phyloP scores from a whole-genome alignment of 1,284 basidiomycete species.

The Fomitopsis schrenkii region DNA sequence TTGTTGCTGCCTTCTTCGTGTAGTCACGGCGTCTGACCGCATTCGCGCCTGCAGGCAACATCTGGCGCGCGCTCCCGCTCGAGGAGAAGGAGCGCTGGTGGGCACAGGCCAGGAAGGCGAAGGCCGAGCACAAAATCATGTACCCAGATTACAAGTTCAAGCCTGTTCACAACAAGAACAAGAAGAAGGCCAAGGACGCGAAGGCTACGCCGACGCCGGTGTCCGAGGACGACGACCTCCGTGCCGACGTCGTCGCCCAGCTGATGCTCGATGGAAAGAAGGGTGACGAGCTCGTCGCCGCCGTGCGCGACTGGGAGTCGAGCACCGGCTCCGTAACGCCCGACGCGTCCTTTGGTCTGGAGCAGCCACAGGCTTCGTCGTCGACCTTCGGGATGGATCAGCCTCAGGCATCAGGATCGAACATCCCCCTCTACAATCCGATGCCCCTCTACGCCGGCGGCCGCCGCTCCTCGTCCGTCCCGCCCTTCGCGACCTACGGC shows the following conservation, averaged over 20 bases:
- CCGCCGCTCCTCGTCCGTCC: slow-evolving; percentile 64
- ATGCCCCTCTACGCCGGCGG: slow-evolving; percentile 28
- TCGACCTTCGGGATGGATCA: slow-evolving; percentile 7
- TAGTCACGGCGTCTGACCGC: not conserved
- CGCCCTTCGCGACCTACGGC: slow-evolving; percentile 44
- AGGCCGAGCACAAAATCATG: slow-evolving; percentile 56
- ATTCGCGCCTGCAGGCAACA: slow-evolving; percentile 44
- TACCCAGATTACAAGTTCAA: slow-evolving; percentile 72
- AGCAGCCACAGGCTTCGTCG: slow-evolving; percentile 4
- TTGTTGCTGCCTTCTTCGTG: not conserved
- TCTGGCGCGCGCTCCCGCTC: slow-evolving; percentile 61
- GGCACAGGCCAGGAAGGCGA: slow-evolving; percentile 57
- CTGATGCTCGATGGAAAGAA: slow-evolving; percentile 45
- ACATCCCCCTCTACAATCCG: slow-evolving; percentile 4
- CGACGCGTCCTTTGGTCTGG: slow-evolving; percentile 3
- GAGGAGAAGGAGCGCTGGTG: slow-evolving; percentile 70
- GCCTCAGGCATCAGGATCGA: slow-evolving; percentile 2
- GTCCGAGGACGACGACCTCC: slow-evolving; percentile 39
- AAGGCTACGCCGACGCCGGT: slow-evolving; percentile 24
- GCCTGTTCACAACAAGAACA: slow-evolving; percentile 61
- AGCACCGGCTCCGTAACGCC: slow-evolving; percentile 20
- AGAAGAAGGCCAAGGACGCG: slow-evolving; percentile 30
- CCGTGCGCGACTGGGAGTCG: slow-evolving; percentile 53
- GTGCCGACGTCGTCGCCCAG: slow-evolving; percentile 46
- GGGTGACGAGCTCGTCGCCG: slow-evolving; percentile 55